Percentiles rank a stretch among this genome's conserved stretches.
These are phyloP conservation scores for Apophysomyces elegans DNA, from an alignment of 371 early-diverging fungal genomes.

Conservation along the genomic window DNA sequence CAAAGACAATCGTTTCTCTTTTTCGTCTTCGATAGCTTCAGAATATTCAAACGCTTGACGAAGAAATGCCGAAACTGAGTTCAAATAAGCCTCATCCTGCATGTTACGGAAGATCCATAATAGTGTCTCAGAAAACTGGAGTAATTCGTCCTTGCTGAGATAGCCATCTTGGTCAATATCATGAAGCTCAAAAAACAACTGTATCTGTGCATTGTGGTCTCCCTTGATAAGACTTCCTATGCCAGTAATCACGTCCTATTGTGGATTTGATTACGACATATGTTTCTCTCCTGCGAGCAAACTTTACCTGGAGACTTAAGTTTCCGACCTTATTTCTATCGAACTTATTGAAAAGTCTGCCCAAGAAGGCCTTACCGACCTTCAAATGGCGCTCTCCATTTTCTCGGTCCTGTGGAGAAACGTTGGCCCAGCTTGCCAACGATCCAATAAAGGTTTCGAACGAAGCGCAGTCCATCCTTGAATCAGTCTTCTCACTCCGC, in stretches of 20 bases:
- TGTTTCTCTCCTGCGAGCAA: background rate
- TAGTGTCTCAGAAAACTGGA: constrained; percentile 87
- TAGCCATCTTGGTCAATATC: constrained; percentile 76
- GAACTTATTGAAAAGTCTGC: constrained; percentile 59
- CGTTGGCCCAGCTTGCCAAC: constrained; percentile 44
- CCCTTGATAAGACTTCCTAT: constrained; percentile 79
- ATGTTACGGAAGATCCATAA: constrained; percentile 75
- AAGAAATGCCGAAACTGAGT: constrained; percentile 73
- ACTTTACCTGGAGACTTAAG: constrained; percentile 61
- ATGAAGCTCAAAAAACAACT: constrained; percentile 85
- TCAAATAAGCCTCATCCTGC: constrained; percentile 58
- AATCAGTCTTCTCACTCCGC: constrained; percentile 22
- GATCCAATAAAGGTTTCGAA: constrained; percentile 43
- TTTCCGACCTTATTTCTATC: constrained; percentile 61
- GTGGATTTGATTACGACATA: background rate
- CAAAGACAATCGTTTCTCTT: constrained; percentile 38
- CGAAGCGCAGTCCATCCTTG: constrained; percentile 38
- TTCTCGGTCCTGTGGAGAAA: constrained; percentile 24
- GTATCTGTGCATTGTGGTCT: constrained; percentile 80
- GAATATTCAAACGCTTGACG: constrained; percentile 72
- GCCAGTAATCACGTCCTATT: constrained; percentile 79
- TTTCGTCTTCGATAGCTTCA: constrained; percentile 37
- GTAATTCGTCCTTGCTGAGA: constrained; percentile 82
- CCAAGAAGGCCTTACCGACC: constrained; percentile 53
- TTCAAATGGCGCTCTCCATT: constrained; percentile 39